These are phyloP conservation scores for Chlamydomonas incerta DNA, from an alignment of 139 green algal genomes.

Conservation along the genomic window DNA sequence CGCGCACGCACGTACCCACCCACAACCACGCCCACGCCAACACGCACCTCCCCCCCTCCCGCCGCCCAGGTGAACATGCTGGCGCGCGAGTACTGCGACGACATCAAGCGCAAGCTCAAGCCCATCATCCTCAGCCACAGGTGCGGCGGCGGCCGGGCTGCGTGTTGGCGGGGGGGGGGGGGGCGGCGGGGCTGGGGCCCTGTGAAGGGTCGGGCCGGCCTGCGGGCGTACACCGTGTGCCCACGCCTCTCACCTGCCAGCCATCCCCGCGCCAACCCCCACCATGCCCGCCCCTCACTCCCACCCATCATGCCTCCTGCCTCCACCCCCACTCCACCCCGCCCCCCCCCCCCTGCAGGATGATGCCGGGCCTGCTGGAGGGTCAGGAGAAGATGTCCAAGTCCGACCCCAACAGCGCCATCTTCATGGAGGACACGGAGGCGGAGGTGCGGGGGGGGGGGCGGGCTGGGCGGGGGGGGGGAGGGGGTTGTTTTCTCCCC, in stretches of 20 bases:
- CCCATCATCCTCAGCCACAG: slow-evolving; percentile 96
- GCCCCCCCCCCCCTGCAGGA: slow-evolving; percentile 58
- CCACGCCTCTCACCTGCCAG: too few relatives aligned
- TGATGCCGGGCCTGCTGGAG: slow-evolving; percentile 94
- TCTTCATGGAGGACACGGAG: slow-evolving; percentile 98
- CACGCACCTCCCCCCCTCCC: not conserved
- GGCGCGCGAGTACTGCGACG: slow-evolving; percentile 96
- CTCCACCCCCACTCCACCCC: not conserved
- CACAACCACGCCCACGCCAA: too few relatives aligned
- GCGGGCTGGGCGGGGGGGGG: not conserved
- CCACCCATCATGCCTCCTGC: not conserved
- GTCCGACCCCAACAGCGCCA: slow-evolving; percentile 95
- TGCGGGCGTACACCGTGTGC: too few relatives aligned
- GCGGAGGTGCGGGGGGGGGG: slow-evolving; percentile 61
- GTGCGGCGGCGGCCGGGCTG: not conserved
- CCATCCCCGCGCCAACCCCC: too few relatives aligned
- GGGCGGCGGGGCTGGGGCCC: not conserved
- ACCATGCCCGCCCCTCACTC: too few relatives aligned
- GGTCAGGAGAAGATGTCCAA: slow-evolving; percentile 99
- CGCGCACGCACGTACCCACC: too few relatives aligned
- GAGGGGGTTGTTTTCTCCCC: too few relatives aligned
- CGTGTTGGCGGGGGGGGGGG: too few relatives aligned
- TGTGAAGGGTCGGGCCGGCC: too few relatives aligned
- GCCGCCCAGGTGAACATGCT: slow-evolving; percentile 90
- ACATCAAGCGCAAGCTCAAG: slow-evolving; percentile 96